A percentile compares a stretch with the other conserved stretches of the same genome.
These are phyloP conservation scores for Chaetomium globosum DNA, from an alignment of 2,329 filamentous ascomycete genomes.

Conservation along the genomic window DNA sequence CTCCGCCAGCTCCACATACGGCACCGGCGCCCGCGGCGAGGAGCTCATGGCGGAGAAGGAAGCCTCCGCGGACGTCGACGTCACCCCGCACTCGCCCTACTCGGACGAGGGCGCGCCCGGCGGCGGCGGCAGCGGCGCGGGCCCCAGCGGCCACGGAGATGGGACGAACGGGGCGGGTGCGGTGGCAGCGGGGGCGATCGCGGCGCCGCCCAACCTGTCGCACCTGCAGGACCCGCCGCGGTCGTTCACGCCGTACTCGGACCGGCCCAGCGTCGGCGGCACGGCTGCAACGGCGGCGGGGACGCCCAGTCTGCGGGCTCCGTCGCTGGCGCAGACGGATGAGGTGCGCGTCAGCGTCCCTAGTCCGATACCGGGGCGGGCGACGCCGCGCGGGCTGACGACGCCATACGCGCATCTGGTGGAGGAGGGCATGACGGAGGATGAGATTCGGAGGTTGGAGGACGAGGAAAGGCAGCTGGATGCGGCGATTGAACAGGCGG, in stretches of 20 bases:
- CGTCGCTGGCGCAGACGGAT: conserved; percentile 27
- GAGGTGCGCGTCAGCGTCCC: conserved; percentile 20
- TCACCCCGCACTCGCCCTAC: conserved; percentile 48
- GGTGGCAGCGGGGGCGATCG: conserved; percentile 2
- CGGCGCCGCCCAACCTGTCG: not conserved
- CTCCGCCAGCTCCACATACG: conserved; percentile 38
- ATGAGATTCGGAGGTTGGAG: conserved; percentile 58
- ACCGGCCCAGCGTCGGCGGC: conserved; percentile 31
- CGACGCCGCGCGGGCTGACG: conserved; percentile 39
- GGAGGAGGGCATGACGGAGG: conserved; percentile 63
- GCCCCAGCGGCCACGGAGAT: conserved; percentile 16
- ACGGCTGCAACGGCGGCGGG: conserved; percentile 15
- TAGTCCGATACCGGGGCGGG: conserved; percentile 30
- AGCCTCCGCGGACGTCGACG: conserved; percentile 42
- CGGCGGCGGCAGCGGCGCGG: conserved; percentile 25
- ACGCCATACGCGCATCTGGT: conserved; percentile 55
- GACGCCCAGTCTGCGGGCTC: conserved; percentile 25
- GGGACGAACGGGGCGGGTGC: too few species aligned
- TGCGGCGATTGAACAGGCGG: conserved; percentile 54
- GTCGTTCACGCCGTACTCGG: conserved; percentile 43
- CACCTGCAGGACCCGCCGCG: conserved; percentile 32
- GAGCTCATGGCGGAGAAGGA: conserved; percentile 54
- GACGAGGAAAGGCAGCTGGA: conserved; percentile 62
- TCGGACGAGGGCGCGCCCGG: conserved; percentile 43
- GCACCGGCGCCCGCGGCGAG: conserved; percentile 34